phyloP scores from a whole-genome alignment of 2,329 filamentous ascomycete species.

The Aspergillus proliferans region DNA sequence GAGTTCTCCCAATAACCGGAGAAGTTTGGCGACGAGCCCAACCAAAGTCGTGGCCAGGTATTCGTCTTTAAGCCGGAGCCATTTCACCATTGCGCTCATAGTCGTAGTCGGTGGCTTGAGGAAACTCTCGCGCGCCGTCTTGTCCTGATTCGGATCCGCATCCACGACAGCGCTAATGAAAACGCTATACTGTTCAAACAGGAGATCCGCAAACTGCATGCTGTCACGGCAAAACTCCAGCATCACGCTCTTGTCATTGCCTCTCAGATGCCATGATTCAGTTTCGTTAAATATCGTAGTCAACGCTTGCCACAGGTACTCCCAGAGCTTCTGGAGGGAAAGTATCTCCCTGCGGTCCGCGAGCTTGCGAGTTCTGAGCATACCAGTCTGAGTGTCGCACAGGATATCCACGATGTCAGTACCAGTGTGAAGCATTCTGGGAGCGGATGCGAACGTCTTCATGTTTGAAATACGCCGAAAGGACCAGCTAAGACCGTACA shows the following conservation, averaged over 20 bases:
- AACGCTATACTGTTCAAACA: slow-evolving; percentile 79
- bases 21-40: slow-evolving; percentile 73
- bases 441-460: slow-evolving; percentile 54
- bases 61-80: slow-evolving; percentile 82
- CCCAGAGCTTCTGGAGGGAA: slow-evolving; percentile 73
- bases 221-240: slow-evolving; percentile 89
- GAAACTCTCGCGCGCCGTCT: slow-evolving; percentile 46
- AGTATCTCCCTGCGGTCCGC: slow-evolving; percentile 54
- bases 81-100: slow-evolving; percentile 67
- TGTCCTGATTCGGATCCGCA: slow-evolving; percentile 34
- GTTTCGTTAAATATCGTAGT: slow-evolving; percentile 76
- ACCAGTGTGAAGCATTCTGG: slow-evolving; percentile 55
- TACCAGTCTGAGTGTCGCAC: slow-evolving; percentile 57
- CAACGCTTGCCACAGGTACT: slow-evolving; percentile 72
- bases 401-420: slow-evolving; percentile 58
- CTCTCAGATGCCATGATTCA: slow-evolving; percentile 68
- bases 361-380: slow-evolving; percentile 55
- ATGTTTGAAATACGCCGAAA: slow-evolving; percentile 51
- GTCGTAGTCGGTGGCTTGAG: slow-evolving; percentile 60
- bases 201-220: slow-evolving; percentile 83
- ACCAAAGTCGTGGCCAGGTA: slow-evolving; percentile 80
- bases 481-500: slow-evolving; percentile 52
- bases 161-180: slow-evolving; percentile 64
- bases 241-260: slow-evolving; percentile 70
- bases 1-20: slow-evolving; percentile 72